phyloP scores from a whole-genome alignment of 352 stramenopile genomes.

The Globisporangium viniferum region DNA sequence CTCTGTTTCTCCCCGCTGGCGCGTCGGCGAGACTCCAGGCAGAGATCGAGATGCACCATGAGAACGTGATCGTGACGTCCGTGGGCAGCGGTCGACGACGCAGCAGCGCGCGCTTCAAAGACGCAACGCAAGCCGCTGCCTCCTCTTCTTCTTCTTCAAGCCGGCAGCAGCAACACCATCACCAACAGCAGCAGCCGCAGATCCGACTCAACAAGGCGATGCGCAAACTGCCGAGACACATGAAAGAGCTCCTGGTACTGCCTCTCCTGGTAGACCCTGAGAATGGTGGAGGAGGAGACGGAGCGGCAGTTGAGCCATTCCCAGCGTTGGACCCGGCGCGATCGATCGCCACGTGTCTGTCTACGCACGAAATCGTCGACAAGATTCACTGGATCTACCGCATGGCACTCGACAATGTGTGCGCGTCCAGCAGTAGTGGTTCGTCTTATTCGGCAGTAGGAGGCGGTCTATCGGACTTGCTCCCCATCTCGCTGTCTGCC shows the following conservation, averaged over 20 bases:
- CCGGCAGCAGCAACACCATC: neutral
- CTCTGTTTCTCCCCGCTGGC: slow-evolving; percentile 18
- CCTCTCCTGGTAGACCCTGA: neutral
- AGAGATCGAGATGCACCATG: neutral
- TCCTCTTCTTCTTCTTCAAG: neutral
- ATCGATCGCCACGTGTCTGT: slow-evolving; percentile 26
- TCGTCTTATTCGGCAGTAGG: neutral
- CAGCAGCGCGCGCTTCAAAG: slow-evolving; percentile 15
- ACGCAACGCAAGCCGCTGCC: neutral
- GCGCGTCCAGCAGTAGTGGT: neutral
- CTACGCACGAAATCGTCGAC: slow-evolving; percentile 28
- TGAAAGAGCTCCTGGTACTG: slow-evolving; percentile 29
- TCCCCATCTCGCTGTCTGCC: neutral
- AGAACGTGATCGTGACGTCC: slow-evolving; percentile 4
- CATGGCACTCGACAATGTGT: slow-evolving; percentile 18
- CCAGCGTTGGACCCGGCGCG: slow-evolving; percentile 9
- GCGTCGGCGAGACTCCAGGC: slow-evolving; percentile 1
- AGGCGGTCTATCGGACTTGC: neutral
- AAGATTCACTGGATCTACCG: slow-evolving; percentile 35
- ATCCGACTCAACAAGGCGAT: slow-evolving; percentile 30
- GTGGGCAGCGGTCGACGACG: slow-evolving; percentile 29
- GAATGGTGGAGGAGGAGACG: neutral
- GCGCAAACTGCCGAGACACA: slow-evolving; percentile 33
- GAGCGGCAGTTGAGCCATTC: slow-evolving; percentile 18
- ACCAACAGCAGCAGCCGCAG: slow-evolving; percentile 15